phyloP scores from a whole-genome alignment of 129 eudicot genomes.

The Apium graveolens region DNA sequence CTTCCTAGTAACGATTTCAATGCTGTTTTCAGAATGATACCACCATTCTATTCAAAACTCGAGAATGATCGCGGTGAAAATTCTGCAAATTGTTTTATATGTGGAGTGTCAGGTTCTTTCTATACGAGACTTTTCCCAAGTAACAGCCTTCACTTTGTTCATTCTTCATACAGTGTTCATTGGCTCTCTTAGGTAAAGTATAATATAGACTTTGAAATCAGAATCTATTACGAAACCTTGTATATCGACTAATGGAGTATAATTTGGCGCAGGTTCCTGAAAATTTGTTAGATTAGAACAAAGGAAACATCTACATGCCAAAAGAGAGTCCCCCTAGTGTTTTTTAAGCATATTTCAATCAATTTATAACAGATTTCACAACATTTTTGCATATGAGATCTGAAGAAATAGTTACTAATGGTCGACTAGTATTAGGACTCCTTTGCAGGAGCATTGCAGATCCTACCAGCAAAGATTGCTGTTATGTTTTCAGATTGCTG shows the following conservation, averaged over 20 bases:
- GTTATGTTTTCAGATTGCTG: not conserved
- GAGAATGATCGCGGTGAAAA: constrained; percentile 5
- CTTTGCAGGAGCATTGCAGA: constrained; percentile 30
- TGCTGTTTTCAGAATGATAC: not conserved
- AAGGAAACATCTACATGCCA: constrained; percentile 23
- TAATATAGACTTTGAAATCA: not conserved
- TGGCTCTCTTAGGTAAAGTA: not conserved
- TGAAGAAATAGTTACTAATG: constrained; percentile 31
- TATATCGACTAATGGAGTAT: not conserved
- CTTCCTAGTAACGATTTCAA: not conserved
- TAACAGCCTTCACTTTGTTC: not conserved
- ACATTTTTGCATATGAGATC: constrained; percentile 21
- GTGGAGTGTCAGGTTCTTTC: not conserved
- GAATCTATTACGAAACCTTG: not conserved
- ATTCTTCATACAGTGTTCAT: not conserved
- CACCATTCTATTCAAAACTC: constrained; percentile 2
- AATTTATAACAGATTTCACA: constrained; percentile 26
- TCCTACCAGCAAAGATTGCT: constrained; percentile 8
- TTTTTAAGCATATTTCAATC: constrained; percentile 28
- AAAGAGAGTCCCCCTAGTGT: constrained; percentile 28
- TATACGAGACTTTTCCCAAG: not conserved
- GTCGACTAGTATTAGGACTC: constrained; percentile 46
- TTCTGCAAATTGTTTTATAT: not conserved
- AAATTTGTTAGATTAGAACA: constrained; percentile 24
- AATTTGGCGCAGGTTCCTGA: constrained; percentile 20